Base-by-base conservation (phyloP, 169 alveolate species). In the Plasmodium chabaudi region DNA sequence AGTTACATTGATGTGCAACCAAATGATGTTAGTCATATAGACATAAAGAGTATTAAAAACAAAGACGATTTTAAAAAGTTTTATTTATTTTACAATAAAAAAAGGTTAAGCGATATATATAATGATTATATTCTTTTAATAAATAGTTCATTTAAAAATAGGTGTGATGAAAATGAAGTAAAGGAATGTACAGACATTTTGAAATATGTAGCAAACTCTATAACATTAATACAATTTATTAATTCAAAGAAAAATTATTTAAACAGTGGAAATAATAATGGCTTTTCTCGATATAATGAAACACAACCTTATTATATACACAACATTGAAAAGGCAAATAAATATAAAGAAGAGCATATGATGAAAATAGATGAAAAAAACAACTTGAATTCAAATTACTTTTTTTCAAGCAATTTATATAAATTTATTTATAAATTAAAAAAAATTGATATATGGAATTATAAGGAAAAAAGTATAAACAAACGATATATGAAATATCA, bases 381-480 rank as follows among this genome's bases (percentile, higher is more conserved):
- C 46, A 67, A 67, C 60, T 42, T 21, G 6, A 67, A 72, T 5
- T 53, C 56, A 27, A 53, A 67, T 17, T 56, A 12, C 10, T 27
- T 82, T 56, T 23, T 82, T 46, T 47, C 53, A 9, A 67, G 25
- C 17, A 68, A 82, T 46, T 5, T 82, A 47, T 71, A 82, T 46
- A 82, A 55, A 56, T 82, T 82, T 82, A 61, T 82, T 21, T 53
- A 34, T 0, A 17, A 70, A 53, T 13, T 82, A 6, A 82, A 82
- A 82, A 82, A 82, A 47, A 67, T 72, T 60, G 90, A 82, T 60
- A 55, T 82, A 56, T 67, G 69, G 72, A 82, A 82, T 82, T 82
- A 67, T 61, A 65, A 68, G 46, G 90, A 82, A 17, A 82, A 67
- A 25, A 21, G 19, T 47, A 56, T 65, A 17, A 55, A 49, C 39